Conservation (phyloP, 2,329 filamentous ascomycete species). For the Chrysosporium queenslandicum region DNA sequence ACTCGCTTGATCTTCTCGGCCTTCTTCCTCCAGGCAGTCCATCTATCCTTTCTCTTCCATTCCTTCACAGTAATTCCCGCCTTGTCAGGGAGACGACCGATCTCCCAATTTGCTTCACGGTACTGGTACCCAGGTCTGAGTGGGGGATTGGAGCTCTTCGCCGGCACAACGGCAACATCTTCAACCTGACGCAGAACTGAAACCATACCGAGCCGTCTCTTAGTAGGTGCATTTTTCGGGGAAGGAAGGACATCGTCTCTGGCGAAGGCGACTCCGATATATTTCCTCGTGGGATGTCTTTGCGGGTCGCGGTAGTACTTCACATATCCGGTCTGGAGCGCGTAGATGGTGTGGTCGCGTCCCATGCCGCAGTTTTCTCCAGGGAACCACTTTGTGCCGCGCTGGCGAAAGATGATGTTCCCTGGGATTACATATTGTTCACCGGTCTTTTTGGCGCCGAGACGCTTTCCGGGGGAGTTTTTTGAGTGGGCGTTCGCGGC, state of each 20-base stretch:
- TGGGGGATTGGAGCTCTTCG: slow-evolving; percentile 24
- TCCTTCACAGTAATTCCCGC: slow-evolving; percentile 47
- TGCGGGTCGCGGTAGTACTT: slow-evolving; percentile 89
- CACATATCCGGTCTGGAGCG: slow-evolving; percentile 76
- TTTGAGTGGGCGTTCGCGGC: slow-evolving; percentile 57
- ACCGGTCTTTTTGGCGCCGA: slow-evolving; percentile 87
- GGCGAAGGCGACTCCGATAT: slow-evolving; percentile 86
- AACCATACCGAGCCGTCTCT: slow-evolving; percentile 65
- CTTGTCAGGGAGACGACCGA: slow-evolving; percentile 53
- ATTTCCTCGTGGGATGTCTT: slow-evolving; percentile 75
- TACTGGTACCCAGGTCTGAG: slow-evolving; percentile 53
- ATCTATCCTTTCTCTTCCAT: slow-evolving; percentile 51
- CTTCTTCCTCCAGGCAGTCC: slow-evolving; percentile 55
- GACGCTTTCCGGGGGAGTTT: slow-evolving; percentile 67
- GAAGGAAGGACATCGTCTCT: slow-evolving; percentile 71
- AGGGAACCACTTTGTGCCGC: slow-evolving; percentile 86
- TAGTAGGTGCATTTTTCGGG: slow-evolving; percentile 60
- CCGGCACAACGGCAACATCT: slow-evolving; percentile 13
- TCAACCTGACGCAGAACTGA: slow-evolving; percentile 35
- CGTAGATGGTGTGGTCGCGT: slow-evolving; percentile 91
- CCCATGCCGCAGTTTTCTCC: slow-evolving; percentile 94
- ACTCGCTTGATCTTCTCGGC: slow-evolving; percentile 41
- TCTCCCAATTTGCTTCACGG: slow-evolving; percentile 57
- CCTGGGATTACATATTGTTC: slow-evolving; percentile 90
- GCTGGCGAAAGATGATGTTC: slow-evolving; percentile 96